Base-by-base conservation (phyloP, 2,329 filamentous ascomycete species). In the Macrophomina pseudophaseolina region DNA sequence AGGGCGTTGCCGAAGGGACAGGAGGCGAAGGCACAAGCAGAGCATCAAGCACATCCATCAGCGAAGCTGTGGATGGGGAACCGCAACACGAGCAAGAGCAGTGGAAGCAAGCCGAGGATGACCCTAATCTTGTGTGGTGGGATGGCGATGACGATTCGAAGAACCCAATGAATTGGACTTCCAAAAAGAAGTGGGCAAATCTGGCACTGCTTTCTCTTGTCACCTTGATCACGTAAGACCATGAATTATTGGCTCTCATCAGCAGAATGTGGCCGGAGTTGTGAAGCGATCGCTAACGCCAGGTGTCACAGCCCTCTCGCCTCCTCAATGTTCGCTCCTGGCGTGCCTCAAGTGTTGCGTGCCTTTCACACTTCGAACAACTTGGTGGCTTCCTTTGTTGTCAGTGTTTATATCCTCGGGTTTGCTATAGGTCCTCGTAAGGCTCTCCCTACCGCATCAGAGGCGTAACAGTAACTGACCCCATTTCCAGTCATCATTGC, bases 131-230 rank as follows among this genome's bases (percentile, higher is more conserved):
- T 6, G 66, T 67, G 6, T 38, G 42, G 38, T 67, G 66, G 66
- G 60, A 67, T 4, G 12, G 51, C 12, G 60, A 67, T 2, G 73
- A 73, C 5, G 74, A 80, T 54, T 77, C 78, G 11, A 69, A 71
- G 16, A 80, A 80, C 58, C 79, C 79, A 14, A 68, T 75, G 65
- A 80, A 81, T 59, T 80, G 78, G 79, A 51, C 74, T 4, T 51
- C 59, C n/a, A 69, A 51, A 33, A 77, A 72, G 68, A 80, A 80
- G 70, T 80, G 78, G 77, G 64, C 68, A 6, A 75, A 77, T 33
- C 72, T 80, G 44, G 72, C 68, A 23, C 69, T 74, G 30, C 68
- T 81, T 14, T 75, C 74, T 14, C 67, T 71, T 33, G 71, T 78
- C 9, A 80, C 79, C 0, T 72, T 81, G 48, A 73, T 80, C 65